Conservation (phyloP, 2,329 filamentous ascomycete genomes). For the Cercospora sp. region DNA sequence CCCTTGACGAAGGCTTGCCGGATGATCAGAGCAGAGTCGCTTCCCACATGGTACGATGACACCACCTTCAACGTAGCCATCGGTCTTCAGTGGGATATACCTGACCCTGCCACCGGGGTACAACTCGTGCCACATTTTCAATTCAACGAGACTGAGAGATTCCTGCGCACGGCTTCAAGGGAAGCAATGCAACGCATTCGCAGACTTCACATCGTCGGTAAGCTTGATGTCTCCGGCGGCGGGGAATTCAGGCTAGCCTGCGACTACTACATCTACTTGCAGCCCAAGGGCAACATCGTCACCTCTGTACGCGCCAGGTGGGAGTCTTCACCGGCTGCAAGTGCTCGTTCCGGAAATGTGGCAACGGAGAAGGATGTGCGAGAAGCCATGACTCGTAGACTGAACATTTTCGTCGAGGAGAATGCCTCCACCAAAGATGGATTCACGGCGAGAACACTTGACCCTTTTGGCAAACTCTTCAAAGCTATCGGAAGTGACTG, state of each 20-base stretch:
- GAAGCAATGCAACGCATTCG: not conserved
- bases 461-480: not conserved
- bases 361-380: not conserved
- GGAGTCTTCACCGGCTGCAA: not conserved
- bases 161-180: not conserved
- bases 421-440: not conserved
- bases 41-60: not conserved
- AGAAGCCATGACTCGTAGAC: not conserved
- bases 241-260: not conserved
- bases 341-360: not conserved
- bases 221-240: not conserved
- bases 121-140: not conserved
- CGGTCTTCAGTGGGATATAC: not conserved
- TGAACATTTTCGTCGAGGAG: not conserved
- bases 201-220: not conserved
- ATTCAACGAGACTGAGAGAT: not conserved
- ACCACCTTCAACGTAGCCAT: constrained; percentile 4
- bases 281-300: not conserved
- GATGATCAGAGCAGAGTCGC: not conserved
- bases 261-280: not conserved
- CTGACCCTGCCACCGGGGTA: not conserved
- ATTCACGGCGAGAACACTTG: not conserved
- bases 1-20: not conserved
- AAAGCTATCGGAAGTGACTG: not conserved
- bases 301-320: not conserved